Evolutionary conservation across 345 rosid genomes (phyloP).

Genomic region (Gossypium turneri): DNA sequence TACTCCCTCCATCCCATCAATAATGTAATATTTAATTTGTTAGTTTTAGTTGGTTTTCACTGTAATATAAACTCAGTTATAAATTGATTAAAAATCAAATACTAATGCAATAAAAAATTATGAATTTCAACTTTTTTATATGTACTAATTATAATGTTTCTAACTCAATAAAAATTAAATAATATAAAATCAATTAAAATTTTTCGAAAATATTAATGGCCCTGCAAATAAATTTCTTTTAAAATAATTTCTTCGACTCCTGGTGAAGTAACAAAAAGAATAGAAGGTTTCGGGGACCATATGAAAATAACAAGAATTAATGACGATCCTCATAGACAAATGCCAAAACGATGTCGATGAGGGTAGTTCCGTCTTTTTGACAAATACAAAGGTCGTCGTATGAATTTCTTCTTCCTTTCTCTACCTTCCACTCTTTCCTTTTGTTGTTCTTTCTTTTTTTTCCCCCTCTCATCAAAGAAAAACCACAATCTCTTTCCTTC

Average conservation of each 20-base stretch:
- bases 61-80: not conserved
- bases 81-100: not conserved
- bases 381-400: not conserved
- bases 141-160: not conserved
- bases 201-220: too few species aligned
- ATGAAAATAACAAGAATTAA: not conserved
- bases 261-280: not conserved
- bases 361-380: slow-evolving; percentile 24
- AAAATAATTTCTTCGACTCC: not conserved
- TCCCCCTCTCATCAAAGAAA: slow-evolving; percentile 10
- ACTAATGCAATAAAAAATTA: not conserved
- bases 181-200: too few species aligned
- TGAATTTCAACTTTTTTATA: not conserved
- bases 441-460: not conserved
- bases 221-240: not conserved
- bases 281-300: not conserved
- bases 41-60: not conserved
- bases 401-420: slow-evolving; percentile 13
- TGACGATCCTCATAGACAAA: not conserved
- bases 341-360: not conserved
- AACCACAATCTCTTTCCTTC: not conserved
- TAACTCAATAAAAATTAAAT: too few species aligned
- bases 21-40: too few species aligned
- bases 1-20: not conserved
- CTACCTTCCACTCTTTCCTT: slow-evolving; percentile 3